phyloP scores from a whole-genome alignment of 805 yeast genomes.

The Isabelozyma rhagii region DNA sequence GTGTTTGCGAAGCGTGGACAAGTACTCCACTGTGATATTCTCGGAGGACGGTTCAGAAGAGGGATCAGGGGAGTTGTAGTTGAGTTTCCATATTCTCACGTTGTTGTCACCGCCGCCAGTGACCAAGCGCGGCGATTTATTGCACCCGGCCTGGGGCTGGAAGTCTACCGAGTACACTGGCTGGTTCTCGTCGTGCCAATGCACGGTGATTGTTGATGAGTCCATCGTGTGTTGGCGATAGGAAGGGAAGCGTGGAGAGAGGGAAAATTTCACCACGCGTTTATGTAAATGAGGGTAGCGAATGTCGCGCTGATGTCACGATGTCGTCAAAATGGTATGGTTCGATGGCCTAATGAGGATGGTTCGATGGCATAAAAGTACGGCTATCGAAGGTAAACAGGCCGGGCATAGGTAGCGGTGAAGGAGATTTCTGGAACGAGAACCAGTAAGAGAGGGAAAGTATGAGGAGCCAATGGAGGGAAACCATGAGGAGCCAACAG shows the following conservation, averaged over 20 bases:
- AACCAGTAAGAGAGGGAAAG: background rate
- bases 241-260: background rate
- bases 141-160: slow-evolving; percentile 39
- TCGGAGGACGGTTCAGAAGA: background rate
- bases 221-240: slow-evolving; percentile 21
- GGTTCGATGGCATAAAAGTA: too few species aligned
- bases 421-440: background rate
- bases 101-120: slow-evolving; percentile 96
- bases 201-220: slow-evolving; percentile 51
- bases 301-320: too few species aligned
- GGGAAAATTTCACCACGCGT: background rate
- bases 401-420: too few species aligned
- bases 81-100: slow-evolving; percentile 56
- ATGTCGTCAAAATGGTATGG: too few species aligned
- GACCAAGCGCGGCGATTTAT: slow-evolving; percentile 50
- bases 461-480: too few species aligned
- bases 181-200: slow-evolving; percentile 73
- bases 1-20: slow-evolving; percentile 81
- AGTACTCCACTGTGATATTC: slow-evolving; percentile 54
- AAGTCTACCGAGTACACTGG: slow-evolving; percentile 70
- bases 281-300: background rate
- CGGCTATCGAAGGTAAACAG: too few species aligned
- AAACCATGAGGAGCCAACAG: background rate
- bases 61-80: slow-evolving; percentile 2
- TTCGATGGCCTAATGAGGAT: too few species aligned